Conservation (phyloP, 805 yeast species). For the Kockiozyma suomiensis region DNA sequence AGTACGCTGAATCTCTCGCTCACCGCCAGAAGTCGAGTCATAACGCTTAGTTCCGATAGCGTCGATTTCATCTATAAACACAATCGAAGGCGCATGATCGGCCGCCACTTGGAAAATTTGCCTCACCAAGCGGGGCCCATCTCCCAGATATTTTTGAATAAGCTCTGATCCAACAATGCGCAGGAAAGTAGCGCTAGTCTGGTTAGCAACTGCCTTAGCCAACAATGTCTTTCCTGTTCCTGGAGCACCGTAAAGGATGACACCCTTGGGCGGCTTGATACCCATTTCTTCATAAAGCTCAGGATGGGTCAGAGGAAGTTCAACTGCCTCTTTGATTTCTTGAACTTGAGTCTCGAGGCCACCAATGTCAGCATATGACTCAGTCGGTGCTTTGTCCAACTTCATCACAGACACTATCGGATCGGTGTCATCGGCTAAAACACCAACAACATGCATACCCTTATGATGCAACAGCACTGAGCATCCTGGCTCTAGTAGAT, state of each 20-base stretch:
- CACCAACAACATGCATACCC: conserved; percentile 95
- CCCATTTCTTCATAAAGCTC: conserved; percentile 98
- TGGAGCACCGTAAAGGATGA: conserved; percentile 94
- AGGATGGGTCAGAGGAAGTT: conserved; percentile 93
- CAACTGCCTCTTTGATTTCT: conserved; percentile 97
- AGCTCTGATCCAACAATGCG: conserved; percentile 97
- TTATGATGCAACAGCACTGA: conserved; percentile 94
- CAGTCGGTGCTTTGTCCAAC: conserved; percentile 96
- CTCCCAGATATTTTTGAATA: conserved; percentile 95
- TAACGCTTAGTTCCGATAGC: conserved; percentile 99
- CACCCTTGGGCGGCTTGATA: conserved; percentile 97
- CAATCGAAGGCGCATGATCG: conserved; percentile 97
- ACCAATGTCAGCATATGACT: conserved; percentile 95
- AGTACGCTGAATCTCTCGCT: conserved; percentile 95
- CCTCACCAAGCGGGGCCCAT: conserved; percentile 92
- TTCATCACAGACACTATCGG: conserved; percentile 98
- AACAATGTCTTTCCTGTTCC: conserved; percentile 96
- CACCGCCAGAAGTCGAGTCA: conserved; percentile 90
- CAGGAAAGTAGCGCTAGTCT: conserved; percentile 92
- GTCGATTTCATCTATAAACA: conserved; percentile 96
- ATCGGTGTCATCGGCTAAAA: conserved; percentile 95
- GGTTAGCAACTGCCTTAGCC: conserved; percentile 98
- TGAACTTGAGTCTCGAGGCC: conserved; percentile 95
- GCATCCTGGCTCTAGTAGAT: conserved; percentile 93
- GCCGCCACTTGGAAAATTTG: conserved; percentile 96